phyloP scores from a whole-genome alignment of 169 alveolate genomes.

The Prorocentrum cordatum region DNA sequence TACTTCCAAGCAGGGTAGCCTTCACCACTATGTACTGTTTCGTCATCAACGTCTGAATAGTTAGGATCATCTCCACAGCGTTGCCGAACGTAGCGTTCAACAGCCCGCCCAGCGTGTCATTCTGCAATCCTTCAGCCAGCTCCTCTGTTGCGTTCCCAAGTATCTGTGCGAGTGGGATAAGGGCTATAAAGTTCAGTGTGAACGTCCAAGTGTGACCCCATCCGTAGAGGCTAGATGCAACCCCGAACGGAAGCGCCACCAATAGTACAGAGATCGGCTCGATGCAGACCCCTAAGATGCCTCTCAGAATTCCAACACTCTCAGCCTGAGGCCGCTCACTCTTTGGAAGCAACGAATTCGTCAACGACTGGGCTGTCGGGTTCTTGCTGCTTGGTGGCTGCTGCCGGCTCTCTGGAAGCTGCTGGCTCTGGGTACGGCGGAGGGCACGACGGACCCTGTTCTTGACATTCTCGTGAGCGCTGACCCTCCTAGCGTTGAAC shows the following conservation, averaged over 20 bases:
- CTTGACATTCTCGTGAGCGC: no score
- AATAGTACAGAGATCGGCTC: no score
- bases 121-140: slow-evolving; percentile 74
- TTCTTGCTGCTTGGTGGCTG: no score
- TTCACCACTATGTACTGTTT: slow-evolving; percentile 70
- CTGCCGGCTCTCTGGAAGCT: no score
- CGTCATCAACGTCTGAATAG: slow-evolving; percentile 76
- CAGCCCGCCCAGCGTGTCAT: slow-evolving; percentile 80
- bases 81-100: slow-evolving; percentile 86
- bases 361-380: no score
- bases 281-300: no score
- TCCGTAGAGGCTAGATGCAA: neutral
- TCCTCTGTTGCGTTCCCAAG: slow-evolving; percentile 83
- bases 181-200: slow-evolving; percentile 77
- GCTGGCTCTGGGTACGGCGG: no score
- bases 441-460: no score
- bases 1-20: slow-evolving; percentile 79
- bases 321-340: no score
- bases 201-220: slow-evolving; percentile 69
- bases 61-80: slow-evolving; percentile 84
- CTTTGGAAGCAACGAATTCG: no score
- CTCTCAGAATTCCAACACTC: no score
- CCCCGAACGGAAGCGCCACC: slow-evolving; percentile 46
- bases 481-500: no score
- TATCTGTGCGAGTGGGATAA: slow-evolving; percentile 80